Base-by-base conservation (phyloP, 257 asterid species). In the Rubia yunnanensis region DNA sequence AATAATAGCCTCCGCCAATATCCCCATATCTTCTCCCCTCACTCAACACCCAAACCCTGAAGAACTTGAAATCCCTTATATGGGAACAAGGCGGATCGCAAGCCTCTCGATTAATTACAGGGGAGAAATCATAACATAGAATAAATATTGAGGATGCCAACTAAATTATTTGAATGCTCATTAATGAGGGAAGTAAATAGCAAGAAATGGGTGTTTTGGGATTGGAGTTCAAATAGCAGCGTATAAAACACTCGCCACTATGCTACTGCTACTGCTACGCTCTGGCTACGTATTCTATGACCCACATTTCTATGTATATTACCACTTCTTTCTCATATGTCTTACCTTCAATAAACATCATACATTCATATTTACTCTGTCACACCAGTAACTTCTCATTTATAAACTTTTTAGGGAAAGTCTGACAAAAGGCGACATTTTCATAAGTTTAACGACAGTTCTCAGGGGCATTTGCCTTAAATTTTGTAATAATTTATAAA, bases 1-100 rank as follows among this genome's bases (percentile, higher is more conserved):
- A 73, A 92, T 71, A 55, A 89, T 84, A 77, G 81, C 79, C 62
- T 95, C 97, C 63, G 94, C 94, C 71, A 89, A 86, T 64, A 82
- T 69, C 63, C 71, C 80, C 80, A 75, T 79, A 7, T 32, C 48
- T 22, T 63, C 30, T 60, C 27, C 58, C 30, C 70, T 72, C 5
- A 7, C 61, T 20, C 30, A 23, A 5, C 28, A 17, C 8, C n/a
- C 18, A 13, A 14, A 14, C n/a, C 49, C 49, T 41, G 2, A n/a
- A 0, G n/a, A 44, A 6, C 52, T 44, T 7, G 8, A 5, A 44
- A 44, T 44, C n/a, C 52, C 52, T 1, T 4, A 32, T 36, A 36
- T 7, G 44, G 7, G 18, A 50, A 22, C 27, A 50, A 9, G n/a
- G 27, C 57, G 57, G 57, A 50, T 50, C 57, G 56, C 26, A 20